Percentiles rank a stretch among this genome's conserved stretches.
Evolutionary conservation across 78 protist genomes (phyloP).

Genomic region (Speleostelium caveatum): DNA sequence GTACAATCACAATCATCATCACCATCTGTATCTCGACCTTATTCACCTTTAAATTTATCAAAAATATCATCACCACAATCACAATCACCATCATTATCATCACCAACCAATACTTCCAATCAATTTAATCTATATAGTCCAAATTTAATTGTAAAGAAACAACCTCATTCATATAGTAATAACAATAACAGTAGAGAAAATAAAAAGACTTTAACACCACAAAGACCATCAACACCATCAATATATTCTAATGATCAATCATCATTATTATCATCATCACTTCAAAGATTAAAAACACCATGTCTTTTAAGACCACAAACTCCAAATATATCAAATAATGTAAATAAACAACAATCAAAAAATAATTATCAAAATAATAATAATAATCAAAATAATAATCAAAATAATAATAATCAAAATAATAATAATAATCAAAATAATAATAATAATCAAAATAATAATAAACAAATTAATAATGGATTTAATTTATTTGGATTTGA

Average conservation of each 20-base stretch:
- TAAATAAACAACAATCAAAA: neutral
- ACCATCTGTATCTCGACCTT: neutral
- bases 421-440: neutral
- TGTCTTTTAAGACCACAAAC: constrained; percentile 36
- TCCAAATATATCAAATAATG: neutral
- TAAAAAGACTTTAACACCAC: neutral
- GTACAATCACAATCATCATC: neutral
- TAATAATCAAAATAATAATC: constrained; percentile 15
- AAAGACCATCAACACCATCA: neutral
- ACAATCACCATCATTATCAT: neutral
- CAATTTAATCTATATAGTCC: no score
- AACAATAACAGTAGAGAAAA: neutral
- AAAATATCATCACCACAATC: neutral
- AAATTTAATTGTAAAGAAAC: neutral
- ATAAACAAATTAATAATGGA: neutral
- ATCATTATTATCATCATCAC: neutral
- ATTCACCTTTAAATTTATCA: neutral
- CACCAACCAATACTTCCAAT: neutral
- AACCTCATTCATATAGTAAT: neutral
- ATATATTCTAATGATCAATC: neutral
- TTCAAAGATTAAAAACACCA: constrained; percentile 10
- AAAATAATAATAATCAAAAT: neutral
- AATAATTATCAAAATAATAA: neutral
- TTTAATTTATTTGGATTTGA: neutral
- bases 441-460: no score